These are phyloP conservation scores for Centella asiatica DNA, from an alignment of 129 eudicot genomes.

Conservation along the genomic window DNA sequence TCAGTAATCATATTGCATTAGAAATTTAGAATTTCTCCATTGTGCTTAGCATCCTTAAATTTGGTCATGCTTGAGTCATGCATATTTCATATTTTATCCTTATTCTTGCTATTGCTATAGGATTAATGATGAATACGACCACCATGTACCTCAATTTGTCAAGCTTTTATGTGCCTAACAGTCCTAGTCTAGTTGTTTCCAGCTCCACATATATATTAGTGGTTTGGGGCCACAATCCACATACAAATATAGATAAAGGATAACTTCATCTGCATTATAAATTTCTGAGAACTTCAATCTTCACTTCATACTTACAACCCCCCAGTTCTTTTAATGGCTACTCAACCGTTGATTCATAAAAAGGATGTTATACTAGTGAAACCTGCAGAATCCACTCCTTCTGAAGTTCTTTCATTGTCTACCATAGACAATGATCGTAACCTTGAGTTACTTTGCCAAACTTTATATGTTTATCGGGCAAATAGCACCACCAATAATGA, in stretches of 20 bases:
- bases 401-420: conserved; percentile 18
- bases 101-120: neutral
- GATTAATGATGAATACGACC: neutral
- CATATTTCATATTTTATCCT: neutral
- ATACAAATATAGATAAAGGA: too few species aligned
- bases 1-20: too few species aligned
- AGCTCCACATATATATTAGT: neutral
- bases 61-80: conserved; percentile 1
- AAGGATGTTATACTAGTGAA: conserved; percentile 19
- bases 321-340: conserved; percentile 4
- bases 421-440: conserved; percentile 14
- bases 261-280: conserved; percentile 3
- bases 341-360: conserved; percentile 11
- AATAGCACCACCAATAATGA: neutral
- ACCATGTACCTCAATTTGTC: neutral
- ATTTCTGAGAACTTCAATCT: neutral
- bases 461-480: conserved; percentile 5
- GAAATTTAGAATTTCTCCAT: neutral
- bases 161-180: neutral
- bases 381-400: conserved; percentile 17
- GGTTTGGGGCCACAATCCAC: conserved; percentile 5
- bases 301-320: neutral
- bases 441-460: conserved; percentile 14
- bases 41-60: neutral
- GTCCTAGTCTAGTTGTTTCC: conserved; percentile 2